Conservation (phyloP, 1,284 basidiomycete genomes). For the Ustilago cynodontis region DNA sequence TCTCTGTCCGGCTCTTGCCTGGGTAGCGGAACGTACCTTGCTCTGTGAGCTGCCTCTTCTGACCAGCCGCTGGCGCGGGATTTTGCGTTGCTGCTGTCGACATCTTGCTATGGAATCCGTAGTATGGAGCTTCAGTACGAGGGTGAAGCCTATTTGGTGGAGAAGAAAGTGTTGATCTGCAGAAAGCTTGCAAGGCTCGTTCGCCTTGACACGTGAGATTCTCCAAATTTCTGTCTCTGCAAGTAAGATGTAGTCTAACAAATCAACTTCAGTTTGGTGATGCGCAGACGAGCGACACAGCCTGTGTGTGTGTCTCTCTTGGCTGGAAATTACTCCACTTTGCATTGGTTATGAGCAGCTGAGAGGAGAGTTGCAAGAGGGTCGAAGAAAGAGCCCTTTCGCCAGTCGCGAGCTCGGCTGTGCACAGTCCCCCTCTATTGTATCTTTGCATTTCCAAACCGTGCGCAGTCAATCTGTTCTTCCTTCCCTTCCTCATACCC, state of each 20-base stretch:
- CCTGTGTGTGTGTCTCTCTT: background rate
- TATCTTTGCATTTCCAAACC: background rate
- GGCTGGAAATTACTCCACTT: conserved; percentile 5
- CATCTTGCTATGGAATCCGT: conserved; percentile 1
- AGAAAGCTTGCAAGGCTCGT: background rate
- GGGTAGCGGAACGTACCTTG: conserved; percentile 29
- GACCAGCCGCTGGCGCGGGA: conserved; percentile 18
- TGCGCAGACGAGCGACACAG: background rate
- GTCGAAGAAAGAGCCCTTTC: background rate
- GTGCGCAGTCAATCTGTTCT: background rate
- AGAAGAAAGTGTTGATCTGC: conserved; percentile 18
- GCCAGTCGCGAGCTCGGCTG: conserved; percentile 19
- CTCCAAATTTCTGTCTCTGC: background rate
- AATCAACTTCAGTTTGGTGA: no score
- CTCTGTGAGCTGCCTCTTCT: conserved; percentile 45
- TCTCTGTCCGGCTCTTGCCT: no score
- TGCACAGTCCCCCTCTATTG: conserved; percentile 3
- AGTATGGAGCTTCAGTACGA: background rate
- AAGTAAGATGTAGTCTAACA: background rate
- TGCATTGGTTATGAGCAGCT: no score
- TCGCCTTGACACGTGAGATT: conserved; percentile 1
- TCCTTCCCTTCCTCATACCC: background rate
- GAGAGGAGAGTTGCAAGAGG: background rate
- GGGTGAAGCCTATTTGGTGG: background rate
- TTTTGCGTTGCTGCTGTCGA: conserved; percentile 41